A percentile compares a stretch with the other conserved stretches of the same genome.
Evolutionary conservation across 177 flowering plant species (phyloP).

Genomic region (Vitis hybrid): DNA sequence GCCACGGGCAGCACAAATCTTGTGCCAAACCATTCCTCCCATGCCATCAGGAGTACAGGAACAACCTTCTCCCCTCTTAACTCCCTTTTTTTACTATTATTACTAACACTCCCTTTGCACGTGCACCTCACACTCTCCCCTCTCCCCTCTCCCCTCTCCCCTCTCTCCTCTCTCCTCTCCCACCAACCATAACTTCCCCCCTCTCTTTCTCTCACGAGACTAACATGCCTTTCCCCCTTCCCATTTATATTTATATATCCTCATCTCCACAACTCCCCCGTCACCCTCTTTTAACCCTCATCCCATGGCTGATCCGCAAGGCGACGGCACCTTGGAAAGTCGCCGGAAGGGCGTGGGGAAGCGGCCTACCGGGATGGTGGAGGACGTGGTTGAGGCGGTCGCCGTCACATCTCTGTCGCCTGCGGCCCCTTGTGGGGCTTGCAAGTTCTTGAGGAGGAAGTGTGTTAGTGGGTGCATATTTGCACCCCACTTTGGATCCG

Average conservation of each 20-base stretch:
- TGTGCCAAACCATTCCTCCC: slow-evolving; percentile 40
- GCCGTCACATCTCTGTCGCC: slow-evolving; percentile 3
- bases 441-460: slow-evolving; percentile 88
- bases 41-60: too few species aligned
- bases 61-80: slow-evolving; percentile 9
- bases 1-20: slow-evolving; percentile 65
- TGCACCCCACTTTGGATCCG: slow-evolving; percentile 79
- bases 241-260: neutral
- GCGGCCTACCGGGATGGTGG: slow-evolving; percentile 6
- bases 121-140: slow-evolving; percentile 39
- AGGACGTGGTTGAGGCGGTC: neutral
- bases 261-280: neutral
- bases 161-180: neutral
- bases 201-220: slow-evolving; percentile 49
- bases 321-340: slow-evolving; percentile 10
- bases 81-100: neutral
- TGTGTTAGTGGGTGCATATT: slow-evolving; percentile 77
- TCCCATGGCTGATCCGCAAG: slow-evolving; percentile 32
- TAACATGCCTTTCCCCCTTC: slow-evolving; percentile 40
- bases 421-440: slow-evolving; percentile 75
- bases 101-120: slow-evolving; percentile 36
- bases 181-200: slow-evolving; percentile 39
- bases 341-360: slow-evolving; percentile 25
- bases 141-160: slow-evolving; percentile 16
- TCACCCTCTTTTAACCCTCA: neutral